Evolutionary conservation across 306 rosid species (phyloP), one percentile per base, ranked within the genome.

Genomic region (Abrus pulchellus): DNA sequence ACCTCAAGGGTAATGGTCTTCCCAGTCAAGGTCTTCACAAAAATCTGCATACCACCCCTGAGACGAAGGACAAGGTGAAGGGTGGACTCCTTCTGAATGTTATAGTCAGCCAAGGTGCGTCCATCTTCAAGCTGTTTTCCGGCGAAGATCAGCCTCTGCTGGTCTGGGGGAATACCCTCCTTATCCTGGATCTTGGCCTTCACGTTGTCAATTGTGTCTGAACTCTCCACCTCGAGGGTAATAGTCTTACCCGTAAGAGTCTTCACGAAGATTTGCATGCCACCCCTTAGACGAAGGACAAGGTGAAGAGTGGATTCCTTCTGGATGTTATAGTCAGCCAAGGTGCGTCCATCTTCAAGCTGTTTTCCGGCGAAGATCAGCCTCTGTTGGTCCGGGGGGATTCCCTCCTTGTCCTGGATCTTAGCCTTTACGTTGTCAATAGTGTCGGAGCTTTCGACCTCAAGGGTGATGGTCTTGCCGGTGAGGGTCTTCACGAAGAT

Each of bases 361-460:
- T 92, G 97, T 77, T 91, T 91, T 0, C 97, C 93, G 0, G 96
- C 96, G 5, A 91, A 91, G 80, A 91, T 91, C 1, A 91, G 3
- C 48, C 96, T 49, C 77, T 91, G 96, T 89, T 91, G 96, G 65
- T 91, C 96, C 0, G 97, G 97, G 0, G 97, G 97, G 1, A 91
- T 91, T 0, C 97, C 97, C 5, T 91, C 97, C 87, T 91, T 91
- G 45, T 91, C 97, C 9, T 91, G 93, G 41, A 91, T 91, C 83
- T 91, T 91, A 0, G 93, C 88, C 71, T 91, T 91, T 0, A 91
- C 96, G 9, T 91, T 91, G 82, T 91, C 96, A 0, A 91, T 91
- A 5, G 95, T 91, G 86, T 91, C 95, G 0, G 95, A 89, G 50
- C 83, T 75, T 29, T 91, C 93, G 0, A 91, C 96, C 84, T 89